Percentiles rank a stretch among this genome's conserved stretches.
These are phyloP conservation scores for Aegle marmelos DNA, from an alignment of 345 rosid genomes.

Conservation along the genomic window DNA sequence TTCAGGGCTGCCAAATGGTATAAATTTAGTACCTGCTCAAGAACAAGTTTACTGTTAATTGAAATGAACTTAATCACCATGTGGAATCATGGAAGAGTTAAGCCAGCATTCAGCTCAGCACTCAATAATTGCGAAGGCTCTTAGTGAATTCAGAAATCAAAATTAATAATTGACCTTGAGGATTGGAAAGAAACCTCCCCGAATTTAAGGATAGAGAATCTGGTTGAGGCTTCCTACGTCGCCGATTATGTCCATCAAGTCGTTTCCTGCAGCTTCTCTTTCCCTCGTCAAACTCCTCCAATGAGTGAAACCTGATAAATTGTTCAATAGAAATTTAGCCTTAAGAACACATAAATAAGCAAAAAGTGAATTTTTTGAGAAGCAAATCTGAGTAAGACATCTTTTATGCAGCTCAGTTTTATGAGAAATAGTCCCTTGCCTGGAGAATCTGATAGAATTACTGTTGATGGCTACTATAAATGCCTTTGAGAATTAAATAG, in stretches of 20 bases:
- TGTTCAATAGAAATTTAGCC: background rate
- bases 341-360: background rate
- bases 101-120: background rate
- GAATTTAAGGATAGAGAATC: constrained; percentile 40
- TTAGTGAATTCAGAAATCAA: background rate
- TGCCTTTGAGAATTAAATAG: background rate
- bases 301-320: constrained; percentile 59
- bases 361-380: background rate
- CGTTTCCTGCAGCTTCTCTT: constrained; percentile 83
- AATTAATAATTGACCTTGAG: constrained; percentile 40
- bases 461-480: background rate
- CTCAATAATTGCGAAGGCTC: background rate
- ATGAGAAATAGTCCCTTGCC: background rate
- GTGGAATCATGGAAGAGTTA: background rate
- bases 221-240: constrained; percentile 69
- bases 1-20: constrained; percentile 44
- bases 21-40: constrained; percentile 41
- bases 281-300: constrained; percentile 71
- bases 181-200: constrained; percentile 38
- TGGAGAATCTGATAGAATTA: background rate
- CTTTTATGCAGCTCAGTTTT: background rate
- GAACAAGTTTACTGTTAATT: background rate
- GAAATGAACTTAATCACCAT: background rate
- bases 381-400: background rate
- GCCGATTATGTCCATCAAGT: constrained; percentile 75